Conservation (phyloP, 805 yeast genomes). For the Myxozyma sirexii region DNA sequence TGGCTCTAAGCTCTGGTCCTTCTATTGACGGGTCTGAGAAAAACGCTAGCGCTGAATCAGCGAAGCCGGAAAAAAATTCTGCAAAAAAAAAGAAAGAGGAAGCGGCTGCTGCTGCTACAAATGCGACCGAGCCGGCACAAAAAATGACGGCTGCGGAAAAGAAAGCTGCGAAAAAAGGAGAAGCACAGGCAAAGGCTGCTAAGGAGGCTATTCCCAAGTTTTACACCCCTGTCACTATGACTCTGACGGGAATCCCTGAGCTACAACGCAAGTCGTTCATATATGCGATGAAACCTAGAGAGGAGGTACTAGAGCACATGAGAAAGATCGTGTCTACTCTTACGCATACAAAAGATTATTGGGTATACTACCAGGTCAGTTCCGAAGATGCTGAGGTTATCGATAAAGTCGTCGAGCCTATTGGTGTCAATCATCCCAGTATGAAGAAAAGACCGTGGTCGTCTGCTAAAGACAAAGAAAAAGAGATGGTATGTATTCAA, state of each 20-base stretch:
- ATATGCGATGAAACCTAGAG: conserved; percentile 63
- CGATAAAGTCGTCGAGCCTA: conserved; percentile 35
- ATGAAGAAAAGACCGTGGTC: conserved; percentile 27
- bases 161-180: conserved; percentile 38
- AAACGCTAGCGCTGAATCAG: background rate
- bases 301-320: conserved; percentile 65
- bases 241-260: conserved; percentile 64
- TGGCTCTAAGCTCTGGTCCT: background rate
- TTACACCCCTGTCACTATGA: conserved; percentile 65
- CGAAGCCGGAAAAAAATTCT: background rate
- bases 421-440: conserved; percentile 20
- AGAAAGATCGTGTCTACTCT: conserved; percentile 61
- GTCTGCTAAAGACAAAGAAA: conserved; percentile 22
- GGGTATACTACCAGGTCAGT: conserved; percentile 77
- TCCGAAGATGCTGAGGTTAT: conserved; percentile 38
- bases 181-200: background rate
- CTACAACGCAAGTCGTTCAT: conserved; percentile 64
- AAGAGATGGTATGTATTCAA: conserved; percentile 3
- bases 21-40: background rate
- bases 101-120: conserved; percentile 6
- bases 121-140: background rate
- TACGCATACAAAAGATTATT: conserved; percentile 58
- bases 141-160: conserved; percentile 4
- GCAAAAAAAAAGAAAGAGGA: conserved; percentile 3
- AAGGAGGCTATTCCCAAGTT: conserved; percentile 5